Evolutionary conservation across 2,329 filamentous ascomycete genomes (phyloP).

Genomic region (Trichoderma arundinaceum): DNA sequence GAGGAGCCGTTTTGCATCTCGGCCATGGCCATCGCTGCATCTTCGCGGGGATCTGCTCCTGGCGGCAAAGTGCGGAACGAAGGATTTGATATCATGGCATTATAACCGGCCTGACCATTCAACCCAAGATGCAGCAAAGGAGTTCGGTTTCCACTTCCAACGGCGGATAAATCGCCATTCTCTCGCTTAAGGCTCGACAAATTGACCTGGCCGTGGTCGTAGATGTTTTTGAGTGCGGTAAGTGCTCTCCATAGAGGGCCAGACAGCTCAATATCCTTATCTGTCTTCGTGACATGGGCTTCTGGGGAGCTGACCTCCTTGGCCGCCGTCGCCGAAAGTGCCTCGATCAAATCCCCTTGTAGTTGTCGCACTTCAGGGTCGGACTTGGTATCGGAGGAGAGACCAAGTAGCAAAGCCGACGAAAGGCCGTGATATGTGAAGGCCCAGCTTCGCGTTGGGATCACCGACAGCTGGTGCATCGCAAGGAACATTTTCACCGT

Average conservation of each 20-base stretch:
- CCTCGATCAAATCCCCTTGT: slow-evolving; percentile 67
- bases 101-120: slow-evolving; percentile 34
- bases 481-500: slow-evolving; percentile 72
- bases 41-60: slow-evolving; percentile 60
- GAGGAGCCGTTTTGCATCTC: slow-evolving; percentile 65
- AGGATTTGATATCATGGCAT: slow-evolving; percentile 36
- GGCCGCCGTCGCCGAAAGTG: slow-evolving; percentile 67
- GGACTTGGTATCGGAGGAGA: slow-evolving; percentile 66
- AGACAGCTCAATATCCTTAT: slow-evolving; percentile 66
- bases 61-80: slow-evolving; percentile 33
- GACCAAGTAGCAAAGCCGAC: slow-evolving; percentile 67
- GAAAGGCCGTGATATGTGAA: slow-evolving; percentile 72
- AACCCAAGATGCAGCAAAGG: slow-evolving; percentile 44
- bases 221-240: slow-evolving; percentile 67
- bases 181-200: slow-evolving; percentile 58
- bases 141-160: slow-evolving; percentile 54
- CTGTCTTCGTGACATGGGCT: slow-evolving; percentile 58
- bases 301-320: slow-evolving; percentile 64
- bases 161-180: slow-evolving; percentile 49
- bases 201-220: slow-evolving; percentile 66
- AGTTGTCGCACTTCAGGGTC: slow-evolving; percentile 68
- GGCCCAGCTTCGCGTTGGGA: slow-evolving; percentile 70
- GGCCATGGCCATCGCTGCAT: slow-evolving; percentile 68
- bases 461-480: slow-evolving; percentile 71
- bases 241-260: slow-evolving; percentile 66